A percentile compares a stretch with the other conserved stretches of the same genome.
These are phyloP conservation scores for Sonneratia caseolaris DNA, from an alignment of 345 rosid species.

Conservation along the genomic window DNA sequence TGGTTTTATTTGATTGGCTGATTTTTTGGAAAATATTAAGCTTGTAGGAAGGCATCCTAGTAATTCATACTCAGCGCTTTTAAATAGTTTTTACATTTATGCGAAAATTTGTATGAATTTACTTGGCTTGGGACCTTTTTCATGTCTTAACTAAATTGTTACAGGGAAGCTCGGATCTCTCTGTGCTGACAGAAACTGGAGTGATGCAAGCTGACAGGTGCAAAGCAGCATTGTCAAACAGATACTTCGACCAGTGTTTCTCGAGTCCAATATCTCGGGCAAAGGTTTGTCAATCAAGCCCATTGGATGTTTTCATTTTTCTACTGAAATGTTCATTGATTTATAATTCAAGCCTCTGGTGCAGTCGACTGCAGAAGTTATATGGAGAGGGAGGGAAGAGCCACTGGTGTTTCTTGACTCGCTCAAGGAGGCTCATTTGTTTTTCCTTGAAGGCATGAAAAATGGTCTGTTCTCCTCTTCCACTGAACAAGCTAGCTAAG, in stretches of 20 bases:
- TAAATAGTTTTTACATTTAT: not conserved
- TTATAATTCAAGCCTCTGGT: not conserved
- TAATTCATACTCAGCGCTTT: not conserved
- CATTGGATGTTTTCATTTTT: not conserved
- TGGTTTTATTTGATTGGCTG: not conserved
- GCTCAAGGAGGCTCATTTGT: conserved; percentile 51
- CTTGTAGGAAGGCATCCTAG: not conserved
- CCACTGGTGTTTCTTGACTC: conserved; percentile 54
- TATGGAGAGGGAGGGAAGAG: conserved; percentile 52
- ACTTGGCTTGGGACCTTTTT: not conserved
- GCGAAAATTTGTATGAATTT: not conserved
- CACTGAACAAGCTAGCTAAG: not conserved
- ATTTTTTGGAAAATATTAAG: not conserved
- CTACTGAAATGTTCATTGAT: not conserved
- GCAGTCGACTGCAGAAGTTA: conserved; percentile 52
- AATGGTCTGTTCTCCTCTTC: conserved; percentile 32
- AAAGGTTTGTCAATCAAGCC: conserved; percentile 26
- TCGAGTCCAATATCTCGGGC: conserved; percentile 61
- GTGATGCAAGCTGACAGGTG: conserved; percentile 52
- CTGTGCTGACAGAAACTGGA: conserved; percentile 50
- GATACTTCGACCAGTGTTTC: conserved; percentile 42
- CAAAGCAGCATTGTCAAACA: conserved; percentile 31
- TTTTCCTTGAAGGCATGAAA: conserved; percentile 63
- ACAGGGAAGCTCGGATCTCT: conserved; percentile 58
- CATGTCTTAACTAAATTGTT: not conserved